Conservation (phyloP, 2,329 filamentous ascomycete genomes). For the Xylaria sp. region DNA sequence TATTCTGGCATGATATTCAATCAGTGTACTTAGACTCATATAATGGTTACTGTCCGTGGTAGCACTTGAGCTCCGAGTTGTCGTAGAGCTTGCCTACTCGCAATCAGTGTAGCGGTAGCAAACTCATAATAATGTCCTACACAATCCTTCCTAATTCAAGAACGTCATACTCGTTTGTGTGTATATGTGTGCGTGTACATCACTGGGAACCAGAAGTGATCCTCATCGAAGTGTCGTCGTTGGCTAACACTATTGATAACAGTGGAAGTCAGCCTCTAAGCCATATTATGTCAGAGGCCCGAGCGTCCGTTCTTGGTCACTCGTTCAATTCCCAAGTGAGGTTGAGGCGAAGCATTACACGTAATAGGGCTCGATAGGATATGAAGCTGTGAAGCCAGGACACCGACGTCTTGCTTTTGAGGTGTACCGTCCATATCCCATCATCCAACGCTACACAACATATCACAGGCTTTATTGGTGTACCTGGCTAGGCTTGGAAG, state of each 20-base stretch:
- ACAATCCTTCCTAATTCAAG: background rate
- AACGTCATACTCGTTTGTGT: background rate
- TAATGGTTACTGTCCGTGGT: background rate
- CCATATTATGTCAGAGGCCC: background rate
- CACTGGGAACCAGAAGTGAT: background rate
- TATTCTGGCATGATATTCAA: background rate
- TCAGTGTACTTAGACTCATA: background rate
- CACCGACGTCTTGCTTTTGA: constrained; percentile 20
- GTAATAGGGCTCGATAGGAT: constrained; percentile 9
- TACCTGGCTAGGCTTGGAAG: background rate
- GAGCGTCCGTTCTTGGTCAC: background rate
- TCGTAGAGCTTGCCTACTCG: background rate
- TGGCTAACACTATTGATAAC: background rate
- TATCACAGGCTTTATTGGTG: constrained; percentile 16
- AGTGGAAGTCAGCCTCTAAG: background rate
- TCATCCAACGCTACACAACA: constrained; percentile 38
- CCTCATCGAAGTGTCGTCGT: background rate
- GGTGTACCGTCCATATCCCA: constrained; percentile 30
- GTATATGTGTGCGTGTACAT: background rate
- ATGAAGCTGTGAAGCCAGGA: constrained; percentile 24
- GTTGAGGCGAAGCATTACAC: background rate
- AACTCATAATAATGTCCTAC: background rate
- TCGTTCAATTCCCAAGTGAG: background rate
- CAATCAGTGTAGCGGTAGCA: background rate
- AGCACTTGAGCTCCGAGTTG: background rate